Conservation (phyloP, 1,139 yeast species). For the Sugiyamaella neomexicana region DNA sequence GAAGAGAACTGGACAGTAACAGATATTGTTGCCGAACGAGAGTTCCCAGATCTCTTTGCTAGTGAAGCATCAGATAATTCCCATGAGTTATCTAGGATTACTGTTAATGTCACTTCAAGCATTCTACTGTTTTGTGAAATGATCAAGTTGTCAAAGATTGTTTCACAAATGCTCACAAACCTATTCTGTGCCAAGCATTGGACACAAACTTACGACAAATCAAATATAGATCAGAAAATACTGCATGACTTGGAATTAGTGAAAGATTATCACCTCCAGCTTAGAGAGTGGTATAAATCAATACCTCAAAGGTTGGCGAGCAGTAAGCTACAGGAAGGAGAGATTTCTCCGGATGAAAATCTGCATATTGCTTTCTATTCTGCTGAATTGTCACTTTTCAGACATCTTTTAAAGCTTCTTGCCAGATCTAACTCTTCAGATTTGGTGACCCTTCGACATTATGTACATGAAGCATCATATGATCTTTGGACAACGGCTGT, state of each 20-base stretch:
- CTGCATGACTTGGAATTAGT: constrained; percentile 60
- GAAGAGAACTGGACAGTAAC: constrained; percentile 32
- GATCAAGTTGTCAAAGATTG: constrained; percentile 65
- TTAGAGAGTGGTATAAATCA: constrained; percentile 82
- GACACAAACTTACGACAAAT: constrained; percentile 52
- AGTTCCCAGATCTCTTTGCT: constrained; percentile 23
- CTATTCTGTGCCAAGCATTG: constrained; percentile 71
- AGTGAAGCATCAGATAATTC: constrained; percentile 1
- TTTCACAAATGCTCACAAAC: constrained; percentile 68
- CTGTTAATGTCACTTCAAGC: constrained; percentile 19
- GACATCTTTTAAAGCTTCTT: constrained; percentile 41
- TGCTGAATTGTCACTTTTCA: constrained; percentile 78
- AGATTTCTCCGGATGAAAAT: constrained; percentile 60
- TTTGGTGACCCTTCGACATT: constrained; percentile 11
- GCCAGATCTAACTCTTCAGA: constrained; percentile 18
- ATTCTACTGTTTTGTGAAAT: constrained; percentile 58
- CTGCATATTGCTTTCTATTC: constrained; percentile 83
- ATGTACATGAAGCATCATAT: constrained; percentile 17
- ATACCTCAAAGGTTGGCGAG: constrained; percentile 64
- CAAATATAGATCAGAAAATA: constrained; percentile 16
- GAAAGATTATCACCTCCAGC: constrained; percentile 76
- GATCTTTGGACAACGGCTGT: constrained; percentile 20
- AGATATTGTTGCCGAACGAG: constrained; percentile 41
- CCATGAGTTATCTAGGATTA: constrained; percentile 2
- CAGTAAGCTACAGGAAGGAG: constrained; percentile 23